Percentiles rank a stretch among this genome's conserved stretches.
Evolutionary conservation across 2,329 filamentous ascomycete species (phyloP).

Genomic region (Aspergillus hortae): DNA sequence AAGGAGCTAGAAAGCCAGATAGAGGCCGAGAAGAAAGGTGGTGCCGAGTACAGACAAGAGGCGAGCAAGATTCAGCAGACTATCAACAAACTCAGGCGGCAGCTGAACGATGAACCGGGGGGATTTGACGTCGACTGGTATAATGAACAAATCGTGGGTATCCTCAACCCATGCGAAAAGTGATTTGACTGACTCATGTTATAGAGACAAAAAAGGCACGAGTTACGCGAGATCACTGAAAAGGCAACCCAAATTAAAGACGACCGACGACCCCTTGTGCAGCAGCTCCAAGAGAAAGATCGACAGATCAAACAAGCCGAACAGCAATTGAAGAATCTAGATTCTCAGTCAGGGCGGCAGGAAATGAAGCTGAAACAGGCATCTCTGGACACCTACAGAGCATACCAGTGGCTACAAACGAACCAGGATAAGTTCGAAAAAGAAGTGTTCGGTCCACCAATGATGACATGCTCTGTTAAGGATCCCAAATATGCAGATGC

Average conservation of each 20-base stretch:
- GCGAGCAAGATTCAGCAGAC: conserved; percentile 49
- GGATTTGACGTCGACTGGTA: conserved; percentile 68
- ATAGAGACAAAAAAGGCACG: conserved; percentile 55
- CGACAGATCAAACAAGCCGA: conserved; percentile 41
- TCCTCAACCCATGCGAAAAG: not conserved
- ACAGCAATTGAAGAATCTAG: conserved; percentile 56
- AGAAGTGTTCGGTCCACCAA: conserved; percentile 74
- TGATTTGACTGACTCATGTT: conserved; percentile 22
- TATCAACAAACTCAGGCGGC: conserved; percentile 62
- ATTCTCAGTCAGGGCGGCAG: conserved; percentile 73
- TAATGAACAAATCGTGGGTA: conserved; percentile 68
- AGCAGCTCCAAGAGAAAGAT: conserved; percentile 34
- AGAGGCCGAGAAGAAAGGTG: conserved; percentile 51
- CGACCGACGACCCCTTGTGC: conserved; percentile 28
- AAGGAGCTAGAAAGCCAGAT: conserved; percentile 38
- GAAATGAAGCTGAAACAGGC: conserved; percentile 59
- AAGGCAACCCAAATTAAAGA: conserved; percentile 43
- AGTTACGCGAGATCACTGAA: conserved; percentile 31
- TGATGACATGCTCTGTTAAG: conserved; percentile 75
- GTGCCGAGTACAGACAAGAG: conserved; percentile 52
- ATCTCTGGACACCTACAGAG: conserved; percentile 63
- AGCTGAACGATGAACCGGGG: conserved; percentile 58
- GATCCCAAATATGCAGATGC: conserved; percentile 63
- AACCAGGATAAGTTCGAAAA: conserved; percentile 68
- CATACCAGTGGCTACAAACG: conserved; percentile 78